Evolutionary conservation across 352 stramenopile genomes (phyloP).

Genomic region (Phytophthora ramorum): DNA sequence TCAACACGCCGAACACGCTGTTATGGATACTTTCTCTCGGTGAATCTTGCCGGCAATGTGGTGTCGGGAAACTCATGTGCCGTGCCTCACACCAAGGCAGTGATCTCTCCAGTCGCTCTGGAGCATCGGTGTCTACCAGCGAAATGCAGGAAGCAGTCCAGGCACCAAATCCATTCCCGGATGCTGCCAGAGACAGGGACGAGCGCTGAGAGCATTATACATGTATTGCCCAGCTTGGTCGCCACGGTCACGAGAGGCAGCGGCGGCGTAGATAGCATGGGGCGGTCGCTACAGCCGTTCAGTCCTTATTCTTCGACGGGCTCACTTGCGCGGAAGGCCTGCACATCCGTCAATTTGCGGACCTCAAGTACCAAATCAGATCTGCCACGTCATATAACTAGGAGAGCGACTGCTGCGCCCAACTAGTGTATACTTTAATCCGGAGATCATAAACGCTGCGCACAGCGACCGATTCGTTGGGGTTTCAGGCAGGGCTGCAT

Average conservation of each 20-base stretch:
- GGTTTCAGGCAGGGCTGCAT: too few species aligned
- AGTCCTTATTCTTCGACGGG: constrained; percentile 20
- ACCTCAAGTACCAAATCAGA: neutral
- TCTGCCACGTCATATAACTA: neutral
- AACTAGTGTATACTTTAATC: neutral
- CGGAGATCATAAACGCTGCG: neutral
- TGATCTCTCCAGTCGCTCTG: constrained; percentile 20
- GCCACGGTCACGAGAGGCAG: too few species aligned
- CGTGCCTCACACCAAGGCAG: constrained; percentile 13
- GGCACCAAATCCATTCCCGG: constrained; percentile 34
- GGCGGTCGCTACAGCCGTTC: constrained; percentile 7
- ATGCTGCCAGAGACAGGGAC: constrained; percentile 13
- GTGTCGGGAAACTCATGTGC: constrained; percentile 19
- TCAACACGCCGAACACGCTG: neutral
- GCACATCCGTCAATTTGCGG: neutral
- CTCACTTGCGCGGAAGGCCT: constrained; percentile 8
- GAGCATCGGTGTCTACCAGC: constrained; percentile 14
- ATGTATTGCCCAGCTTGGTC: neutral
- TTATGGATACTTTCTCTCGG: too few species aligned
- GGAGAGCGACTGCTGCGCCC: neutral
- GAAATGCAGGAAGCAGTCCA: constrained; percentile 21
- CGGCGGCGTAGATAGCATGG: too few species aligned
- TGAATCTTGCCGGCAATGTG: constrained; percentile 9
- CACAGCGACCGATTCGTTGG: too few species aligned
- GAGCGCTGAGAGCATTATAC: neutral